Evolutionary conservation across 352 stramenopile species (phyloP), one percentile per base, ranked within the genome.

Genomic region (Pythium oligandrum): DNA sequence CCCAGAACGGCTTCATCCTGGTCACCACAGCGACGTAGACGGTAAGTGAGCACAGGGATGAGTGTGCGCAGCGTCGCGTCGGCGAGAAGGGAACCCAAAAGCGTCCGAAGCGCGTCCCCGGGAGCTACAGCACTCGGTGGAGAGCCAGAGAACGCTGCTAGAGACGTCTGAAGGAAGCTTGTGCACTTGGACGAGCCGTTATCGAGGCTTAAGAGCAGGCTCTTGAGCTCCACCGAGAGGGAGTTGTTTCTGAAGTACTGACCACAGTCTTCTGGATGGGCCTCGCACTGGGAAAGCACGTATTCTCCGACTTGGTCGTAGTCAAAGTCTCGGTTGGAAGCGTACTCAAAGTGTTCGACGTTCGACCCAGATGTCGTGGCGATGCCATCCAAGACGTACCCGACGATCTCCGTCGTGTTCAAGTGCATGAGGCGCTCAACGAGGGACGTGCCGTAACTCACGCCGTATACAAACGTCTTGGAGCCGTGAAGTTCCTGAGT

Each of bases 341-440:
- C 40, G 48, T 43, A 55, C 44, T 34, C 30, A n/a, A 33, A 39
- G 17, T n/a, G 2, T 26, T 48, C 36, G 40, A 36, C 54, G 40
- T 34, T 10, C n/a, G 51, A 53, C 11, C 75, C 75, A 3, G 71
- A 81, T 17, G 54, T 62, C 26, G 71, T 78, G 0, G 51, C 54
- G 5, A 83, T 48, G 11, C 70, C 64, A 34, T 86, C 73, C 8
- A 86, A 49, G 36, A 80, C 57, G 48, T 84, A 86, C 7, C 75
- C 75, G 12, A 55, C 61, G 48, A 85, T 66, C 11, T 66, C 57
- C 1, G 68, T 53, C 3, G 61, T 61, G 4, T 59, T 36, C 10
- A 85, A 42, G 37, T 83, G 75, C 12, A 83, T 77, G 6, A 78
- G 26, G 8, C 72, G 70, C 51, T 86, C 70, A 3, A 78, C 62